phyloP scores from a whole-genome alignment of 345 rosid species.

The Mercurialis annua region DNA sequence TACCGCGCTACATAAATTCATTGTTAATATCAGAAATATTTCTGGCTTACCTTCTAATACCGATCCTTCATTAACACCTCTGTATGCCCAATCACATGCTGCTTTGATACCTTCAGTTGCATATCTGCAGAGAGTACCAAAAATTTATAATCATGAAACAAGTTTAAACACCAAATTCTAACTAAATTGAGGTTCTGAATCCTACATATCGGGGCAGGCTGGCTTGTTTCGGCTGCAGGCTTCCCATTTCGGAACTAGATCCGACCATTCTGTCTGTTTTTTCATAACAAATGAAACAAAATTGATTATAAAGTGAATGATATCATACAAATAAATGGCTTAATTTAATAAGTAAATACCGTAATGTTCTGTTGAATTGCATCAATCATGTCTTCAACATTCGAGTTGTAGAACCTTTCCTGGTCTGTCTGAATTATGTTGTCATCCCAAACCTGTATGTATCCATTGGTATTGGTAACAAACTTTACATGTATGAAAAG shows the following conservation, averaged over 20 bases:
- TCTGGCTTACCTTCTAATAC: slow-evolving; percentile 49
- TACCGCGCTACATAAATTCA: no score
- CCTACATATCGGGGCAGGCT: slow-evolving; percentile 72
- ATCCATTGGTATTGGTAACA: slow-evolving; percentile 1
- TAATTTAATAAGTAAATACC: slow-evolving; percentile 27
- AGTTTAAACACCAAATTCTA: neutral
- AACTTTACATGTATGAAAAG: neutral
- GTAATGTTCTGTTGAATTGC: slow-evolving; percentile 66
- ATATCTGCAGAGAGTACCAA: slow-evolving; percentile 39
- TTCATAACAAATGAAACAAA: neutral
- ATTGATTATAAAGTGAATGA: neutral
- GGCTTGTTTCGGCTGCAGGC: slow-evolving; percentile 49
- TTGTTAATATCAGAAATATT: neutral
- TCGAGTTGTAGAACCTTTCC: slow-evolving; percentile 44
- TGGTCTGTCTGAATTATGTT: slow-evolving; percentile 69
- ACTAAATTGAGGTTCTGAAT: neutral
- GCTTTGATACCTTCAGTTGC: slow-evolving; percentile 80
- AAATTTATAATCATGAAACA: no score
- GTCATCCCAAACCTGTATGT: slow-evolving; percentile 73
- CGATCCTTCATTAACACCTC: slow-evolving; percentile 57
- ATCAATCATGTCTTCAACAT: slow-evolving; percentile 48
- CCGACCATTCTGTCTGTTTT: slow-evolving; percentile 61
- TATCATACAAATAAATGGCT: neutral
- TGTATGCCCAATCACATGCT: slow-evolving; percentile 89
- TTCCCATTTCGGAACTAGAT: slow-evolving; percentile 65